These are phyloP conservation scores for Phytophthora uliginosa DNA, from an alignment of 352 stramenopile genomes.

Conservation along the genomic window DNA sequence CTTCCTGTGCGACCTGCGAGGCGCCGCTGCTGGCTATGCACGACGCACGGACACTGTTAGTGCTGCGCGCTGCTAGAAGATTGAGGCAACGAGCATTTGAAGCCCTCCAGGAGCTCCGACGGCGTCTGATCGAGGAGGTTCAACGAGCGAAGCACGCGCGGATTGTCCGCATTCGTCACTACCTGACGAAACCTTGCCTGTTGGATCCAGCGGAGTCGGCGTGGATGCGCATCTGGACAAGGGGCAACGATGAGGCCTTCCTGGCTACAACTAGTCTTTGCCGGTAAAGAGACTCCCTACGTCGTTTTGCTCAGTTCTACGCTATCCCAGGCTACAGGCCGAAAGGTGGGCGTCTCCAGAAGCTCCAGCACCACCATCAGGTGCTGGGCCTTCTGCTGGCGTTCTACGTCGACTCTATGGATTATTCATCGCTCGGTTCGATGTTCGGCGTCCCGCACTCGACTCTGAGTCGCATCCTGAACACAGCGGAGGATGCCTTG, in stretches of 20 bases:
- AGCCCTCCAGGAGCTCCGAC: not conserved
- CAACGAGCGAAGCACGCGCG: not conserved
- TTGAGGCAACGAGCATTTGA: too few species aligned
- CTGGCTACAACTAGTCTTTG: not conserved
- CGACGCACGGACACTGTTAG: too few species aligned
- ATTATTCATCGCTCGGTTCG: not conserved
- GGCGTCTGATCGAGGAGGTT: not conserved
- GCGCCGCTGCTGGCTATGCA: too few species aligned
- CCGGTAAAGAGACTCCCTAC: not conserved
- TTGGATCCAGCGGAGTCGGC: not conserved
- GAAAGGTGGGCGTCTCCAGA: too few species aligned
- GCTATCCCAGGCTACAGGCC: too few species aligned
- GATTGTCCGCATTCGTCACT: not conserved
- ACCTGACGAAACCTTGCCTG: not conserved
- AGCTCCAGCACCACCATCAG: slow-evolving; percentile 21
- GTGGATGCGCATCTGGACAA: not conserved
- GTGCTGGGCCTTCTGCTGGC: slow-evolving; percentile 20
- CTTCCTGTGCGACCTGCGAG: too few species aligned
- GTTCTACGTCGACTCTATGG: slow-evolving; percentile 29
- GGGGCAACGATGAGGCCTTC: not conserved
- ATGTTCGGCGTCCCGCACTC: slow-evolving; percentile 15
- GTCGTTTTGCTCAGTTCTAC: too few species aligned
- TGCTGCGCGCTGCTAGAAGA: too few species aligned
- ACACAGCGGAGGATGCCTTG: not conserved
- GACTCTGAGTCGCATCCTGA: slow-evolving; percentile 4